These are phyloP conservation scores for Aspergillus carlsbadensis DNA, from an alignment of 495 filamentous ascomycete species.

Conservation along the genomic window DNA sequence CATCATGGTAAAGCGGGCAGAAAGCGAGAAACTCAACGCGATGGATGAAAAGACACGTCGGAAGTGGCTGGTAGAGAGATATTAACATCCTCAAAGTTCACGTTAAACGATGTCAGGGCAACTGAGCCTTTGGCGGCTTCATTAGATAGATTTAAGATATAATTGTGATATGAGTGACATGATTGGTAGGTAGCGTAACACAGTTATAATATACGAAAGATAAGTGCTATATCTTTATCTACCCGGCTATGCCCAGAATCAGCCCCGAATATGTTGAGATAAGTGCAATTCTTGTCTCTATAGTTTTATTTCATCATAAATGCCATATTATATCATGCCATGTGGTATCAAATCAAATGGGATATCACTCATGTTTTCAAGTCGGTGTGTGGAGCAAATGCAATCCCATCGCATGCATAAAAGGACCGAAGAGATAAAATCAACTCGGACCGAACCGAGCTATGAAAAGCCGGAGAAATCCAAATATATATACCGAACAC, in stretches of 20 bases:
- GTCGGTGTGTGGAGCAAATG: conserved; percentile 20
- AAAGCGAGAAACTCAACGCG: conserved; percentile 47
- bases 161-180: too few species aligned
- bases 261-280: background rate
- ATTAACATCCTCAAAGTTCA: too few species aligned
- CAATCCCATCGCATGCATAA: conserved; percentile 9
- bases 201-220: too few species aligned
- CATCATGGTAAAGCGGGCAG: conserved; percentile 55
- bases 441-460: background rate
- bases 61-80: conserved; percentile 60
- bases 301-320: background rate
- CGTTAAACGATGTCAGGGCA: too few species aligned
- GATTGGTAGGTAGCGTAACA: too few species aligned
- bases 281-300: too few species aligned
- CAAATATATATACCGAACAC: background rate
- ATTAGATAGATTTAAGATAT: too few species aligned
- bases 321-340: background rate
- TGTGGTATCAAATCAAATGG: background rate
- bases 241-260: too few species aligned
- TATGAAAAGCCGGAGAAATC: background rate
- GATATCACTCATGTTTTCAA: conserved; percentile 19
- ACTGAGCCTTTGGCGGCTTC: too few species aligned
- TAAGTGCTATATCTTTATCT: too few species aligned
- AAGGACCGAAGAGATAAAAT: background rate
- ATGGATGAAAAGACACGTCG: conserved; percentile 50